Evolutionary conservation across 1,284 basidiomycete genomes (phyloP).

Genomic region (Polyporus tsugae): DNA sequence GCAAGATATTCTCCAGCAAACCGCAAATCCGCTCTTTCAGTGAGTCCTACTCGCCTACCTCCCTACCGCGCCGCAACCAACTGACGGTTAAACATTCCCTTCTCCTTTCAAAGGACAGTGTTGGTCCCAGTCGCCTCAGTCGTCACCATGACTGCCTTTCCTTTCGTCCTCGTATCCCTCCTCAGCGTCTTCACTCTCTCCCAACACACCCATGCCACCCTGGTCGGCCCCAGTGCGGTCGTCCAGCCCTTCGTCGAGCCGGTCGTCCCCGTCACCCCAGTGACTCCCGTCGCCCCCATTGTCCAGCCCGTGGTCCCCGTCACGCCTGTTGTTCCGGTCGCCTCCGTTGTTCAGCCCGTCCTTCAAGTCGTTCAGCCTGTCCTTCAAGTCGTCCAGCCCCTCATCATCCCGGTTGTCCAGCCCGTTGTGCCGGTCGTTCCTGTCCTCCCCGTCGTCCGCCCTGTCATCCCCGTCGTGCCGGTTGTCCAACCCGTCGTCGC

Average conservation of each 20-base stretch:
- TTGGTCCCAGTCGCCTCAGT: conserved; percentile 7
- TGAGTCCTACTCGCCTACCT: background rate
- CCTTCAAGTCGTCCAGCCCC: background rate
- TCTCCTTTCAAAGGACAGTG: conserved; percentile 6
- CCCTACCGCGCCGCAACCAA: background rate
- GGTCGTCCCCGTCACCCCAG: conserved; percentile 5
- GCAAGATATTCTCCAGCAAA: background rate
- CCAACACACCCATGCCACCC: background rate
- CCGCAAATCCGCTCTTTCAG: conserved; percentile 9
- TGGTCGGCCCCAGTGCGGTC: background rate
- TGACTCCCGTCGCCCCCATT: background rate
- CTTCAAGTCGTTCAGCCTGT: background rate
- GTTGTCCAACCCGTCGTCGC: conserved; percentile 3
- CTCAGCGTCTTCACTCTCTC: conserved; percentile 9
- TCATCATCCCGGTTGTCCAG: background rate
- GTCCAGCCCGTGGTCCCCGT: conserved; percentile 5
- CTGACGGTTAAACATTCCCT: conserved; percentile 4
- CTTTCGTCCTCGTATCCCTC: conserved; percentile 5
- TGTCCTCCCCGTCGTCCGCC: background rate
- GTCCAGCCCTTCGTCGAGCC: conserved; percentile 11
- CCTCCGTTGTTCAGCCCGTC: background rate
- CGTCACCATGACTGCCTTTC: conserved; percentile 11
- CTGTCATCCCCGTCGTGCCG: background rate
- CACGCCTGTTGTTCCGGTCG: background rate
- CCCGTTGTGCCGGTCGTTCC: background rate